Base-by-base conservation (phyloP, 2,329 filamentous ascomycete species). In the Nectriaceae sp. region DNA sequence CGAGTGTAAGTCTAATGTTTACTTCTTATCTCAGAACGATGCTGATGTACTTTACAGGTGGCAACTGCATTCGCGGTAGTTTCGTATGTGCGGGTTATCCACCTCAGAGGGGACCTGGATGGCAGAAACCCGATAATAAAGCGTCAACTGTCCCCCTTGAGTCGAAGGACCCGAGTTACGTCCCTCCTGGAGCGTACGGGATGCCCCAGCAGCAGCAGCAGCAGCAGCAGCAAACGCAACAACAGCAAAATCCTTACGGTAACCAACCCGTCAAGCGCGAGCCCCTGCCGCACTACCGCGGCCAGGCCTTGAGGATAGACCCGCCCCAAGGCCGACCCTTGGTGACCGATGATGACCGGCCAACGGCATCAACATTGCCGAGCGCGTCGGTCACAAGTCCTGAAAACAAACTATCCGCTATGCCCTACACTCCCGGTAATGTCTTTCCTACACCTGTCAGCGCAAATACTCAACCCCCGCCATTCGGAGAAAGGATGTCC, bases 31-130 rank as follows among this genome's bases (percentile, higher is more conserved):
- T 13, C 6, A 36, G 33, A 15, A 36, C 13, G 16, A 16, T n/a
- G 16, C 16, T 36, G 16, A 36, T n/a, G 16, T 10, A n/a, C 24
- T 33, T 50, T 52, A 21, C 55, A 93, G 89, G 88, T 72, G 88
- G 87, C 66, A 97, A 99, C 64, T 99, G 94, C 71, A 79, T 88
- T 47, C 88, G 90, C 52, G 93, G 94, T 38, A 90, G 89, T 15
- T 97, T 97, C 67, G 76, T 89, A 26, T 99, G 94, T 68, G 88
- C 90, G 59, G 94, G 94, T 43, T 99, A 99, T 70, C 88, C 88
- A 64, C 88, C 88, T 46, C 85, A 88, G 59, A 83, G 90, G 61
- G 84, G 85, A 36, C 78, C 83, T 20, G 66, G 69, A 43, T 94
- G 89, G 85, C 83, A 87, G 55, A 95, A 93, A 70, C 84, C 87